Conservation (phyloP, 306 rosid species). For the Geum urbanum region DNA sequence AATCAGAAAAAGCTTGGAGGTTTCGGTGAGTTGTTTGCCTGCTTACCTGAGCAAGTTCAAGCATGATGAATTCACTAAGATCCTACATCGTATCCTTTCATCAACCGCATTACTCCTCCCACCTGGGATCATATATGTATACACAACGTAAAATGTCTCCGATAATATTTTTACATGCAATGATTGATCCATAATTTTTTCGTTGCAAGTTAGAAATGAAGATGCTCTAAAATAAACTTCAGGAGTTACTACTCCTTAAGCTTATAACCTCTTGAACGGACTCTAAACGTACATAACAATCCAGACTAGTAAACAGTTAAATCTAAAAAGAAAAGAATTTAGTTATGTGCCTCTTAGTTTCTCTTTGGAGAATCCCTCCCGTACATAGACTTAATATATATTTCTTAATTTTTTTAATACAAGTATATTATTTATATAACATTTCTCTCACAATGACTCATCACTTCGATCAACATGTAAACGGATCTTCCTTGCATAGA, state of each 20-base stretch:
- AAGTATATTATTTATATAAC: too few species aligned
- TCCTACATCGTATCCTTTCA: slow-evolving; percentile 96
- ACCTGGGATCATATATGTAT: slow-evolving; percentile 40
- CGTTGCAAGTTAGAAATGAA: not conserved
- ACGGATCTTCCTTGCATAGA: too few species aligned
- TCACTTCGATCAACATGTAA: not conserved
- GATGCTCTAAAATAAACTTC: not conserved
- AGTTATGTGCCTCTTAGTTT: not conserved
- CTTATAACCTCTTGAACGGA: not conserved
- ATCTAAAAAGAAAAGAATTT: not conserved
- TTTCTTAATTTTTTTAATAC: too few species aligned
- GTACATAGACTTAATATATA: too few species aligned
- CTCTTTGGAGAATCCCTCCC: not conserved
- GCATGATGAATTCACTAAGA: slow-evolving; percentile 96
- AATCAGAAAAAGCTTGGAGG: not conserved
- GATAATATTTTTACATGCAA: not conserved
- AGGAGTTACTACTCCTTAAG: not conserved
- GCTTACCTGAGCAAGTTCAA: slow-evolving; percentile 87
- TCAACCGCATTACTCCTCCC: slow-evolving; percentile 76
- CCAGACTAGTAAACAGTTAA: too few species aligned
- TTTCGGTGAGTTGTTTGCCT: not conserved
- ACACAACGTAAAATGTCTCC: slow-evolving; percentile 4
- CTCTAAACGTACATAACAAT: not conserved
- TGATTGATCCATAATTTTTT: not conserved
- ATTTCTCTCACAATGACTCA: not conserved